phyloP scores from a whole-genome alignment of 2,329 filamentous ascomycete genomes.

The Diaporthe batatas region DNA sequence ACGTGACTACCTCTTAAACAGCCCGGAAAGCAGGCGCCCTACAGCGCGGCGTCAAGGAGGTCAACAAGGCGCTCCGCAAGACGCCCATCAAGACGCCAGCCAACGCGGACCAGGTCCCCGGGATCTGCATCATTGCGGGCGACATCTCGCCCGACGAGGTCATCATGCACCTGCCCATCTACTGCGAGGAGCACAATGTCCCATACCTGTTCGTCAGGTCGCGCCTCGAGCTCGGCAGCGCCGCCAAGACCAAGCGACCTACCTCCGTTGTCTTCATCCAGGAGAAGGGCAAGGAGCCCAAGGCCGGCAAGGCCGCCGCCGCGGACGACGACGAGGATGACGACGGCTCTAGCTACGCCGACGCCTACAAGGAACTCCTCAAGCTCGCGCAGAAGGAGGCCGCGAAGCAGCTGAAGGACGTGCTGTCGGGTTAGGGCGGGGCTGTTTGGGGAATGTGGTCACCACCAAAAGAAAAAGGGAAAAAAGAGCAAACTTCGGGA shows the following conservation, averaged over 20 bases:
- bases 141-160: conserved; percentile 99
- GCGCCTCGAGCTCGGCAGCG: conserved; percentile 92
- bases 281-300: conserved; percentile 64
- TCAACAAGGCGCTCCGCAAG: conserved; percentile 98
- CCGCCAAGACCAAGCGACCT: conserved; percentile 93
- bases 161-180: conserved; percentile 96
- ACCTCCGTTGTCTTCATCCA: conserved; percentile 95
- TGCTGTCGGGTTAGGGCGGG: conserved; percentile 36
- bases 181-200: conserved; percentile 98
- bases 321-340: conserved; percentile 60
- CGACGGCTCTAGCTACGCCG: conserved; percentile 71
- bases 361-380: conserved; percentile 74
- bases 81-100: conserved; percentile 78
- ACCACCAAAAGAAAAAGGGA: neutral
- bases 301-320: conserved; percentile 61
- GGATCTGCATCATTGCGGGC: conserved; percentile 91
- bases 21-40: conserved; percentile 95
- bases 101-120: conserved; percentile 67
- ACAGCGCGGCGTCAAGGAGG: conserved; percentile 98
- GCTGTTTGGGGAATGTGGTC: neutral
- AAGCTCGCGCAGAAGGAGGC: conserved; percentile 77
- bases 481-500: neutral
- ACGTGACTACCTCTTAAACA: conserved; percentile 55
- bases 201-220: conserved; percentile 96
- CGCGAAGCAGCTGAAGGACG: conserved; percentile 63